Base-by-base conservation (phyloP, 495 filamentous ascomycete species). In the Aspergillus hancockii region DNA sequence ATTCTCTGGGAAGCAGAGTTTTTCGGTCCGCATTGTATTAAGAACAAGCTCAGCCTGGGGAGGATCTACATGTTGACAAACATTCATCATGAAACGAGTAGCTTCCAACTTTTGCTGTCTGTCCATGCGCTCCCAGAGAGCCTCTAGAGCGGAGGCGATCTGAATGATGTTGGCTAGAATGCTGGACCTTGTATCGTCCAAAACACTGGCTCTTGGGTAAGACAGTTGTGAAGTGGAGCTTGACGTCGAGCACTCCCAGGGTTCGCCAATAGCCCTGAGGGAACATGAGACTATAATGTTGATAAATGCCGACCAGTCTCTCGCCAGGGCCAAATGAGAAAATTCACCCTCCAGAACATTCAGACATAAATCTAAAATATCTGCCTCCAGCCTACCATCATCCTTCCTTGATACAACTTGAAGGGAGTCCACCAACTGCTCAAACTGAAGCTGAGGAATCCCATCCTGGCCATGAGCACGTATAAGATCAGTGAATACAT, bases 1-100 rank as follows among this genome's bases (percentile, higher is more conserved):
- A 66, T 86, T 85, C 5, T 86, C 90, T 23, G 90, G 91, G 57
- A 85, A 88, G 60, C 89, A 90, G 55, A 85, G 85, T 28, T 83
- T 65, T 49, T 75, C 70, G 12, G 65, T 54, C 54, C 75, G 65
- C 52, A 74, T 69, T 43, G 70, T 69, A 53, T 72, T 70, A 40
- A 80, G 69, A 32, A 80, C 64, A 18, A 80, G 64, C 40, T 77
- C 73, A 31, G 77, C 74, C 54, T 80, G 77, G 4, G 76, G 67
- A 49, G 72, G 72, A 43, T 76, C 73, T 46, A 80, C 68, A 28
- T 78, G 67, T 55, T 74, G 68, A 54, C 72, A 69, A 23, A 68
- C 67, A 55, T 66, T 73, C 60, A 72, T 68, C 40, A 79, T 58
- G 58, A 79, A 80, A 12, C 69, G 68, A 38, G 70, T 67, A 12